These are phyloP conservation scores for Gloeostereum incarnatum DNA, from an alignment of 768 basidiomycete genomes.

Conservation along the genomic window DNA sequence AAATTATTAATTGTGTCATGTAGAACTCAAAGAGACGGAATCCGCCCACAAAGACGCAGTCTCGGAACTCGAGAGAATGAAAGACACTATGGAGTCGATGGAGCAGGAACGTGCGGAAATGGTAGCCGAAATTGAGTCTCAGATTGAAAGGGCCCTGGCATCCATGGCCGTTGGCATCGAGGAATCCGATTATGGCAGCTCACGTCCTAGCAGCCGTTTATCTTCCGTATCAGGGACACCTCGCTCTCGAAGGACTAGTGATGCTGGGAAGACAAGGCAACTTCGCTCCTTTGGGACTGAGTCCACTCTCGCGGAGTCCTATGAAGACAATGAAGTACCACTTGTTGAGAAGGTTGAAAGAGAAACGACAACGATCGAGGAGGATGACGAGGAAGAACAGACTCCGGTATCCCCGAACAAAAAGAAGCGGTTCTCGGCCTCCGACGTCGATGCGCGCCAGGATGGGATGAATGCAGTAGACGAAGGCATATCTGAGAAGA, in stretches of 20 bases:
- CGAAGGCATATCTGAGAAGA: conserved; percentile 74
- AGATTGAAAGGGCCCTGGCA: conserved; percentile 79
- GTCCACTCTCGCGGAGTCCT: conserved; percentile 68
- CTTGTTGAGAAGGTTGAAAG: conserved; percentile 23
- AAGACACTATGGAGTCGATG: conserved; percentile 78
- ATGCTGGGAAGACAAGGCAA: conserved; percentile 41
- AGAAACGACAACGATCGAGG: conserved; percentile 44
- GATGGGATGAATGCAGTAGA: conserved; percentile 85
- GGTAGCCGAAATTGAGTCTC: conserved; percentile 90
- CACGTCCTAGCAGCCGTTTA: conserved; percentile 58
- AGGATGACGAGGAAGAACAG: conserved; percentile 45
- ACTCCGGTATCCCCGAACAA: conserved; percentile 27
- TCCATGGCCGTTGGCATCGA: conserved; percentile 79
- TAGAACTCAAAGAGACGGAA: conserved; percentile 81
- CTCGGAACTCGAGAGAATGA: conserved; percentile 78
- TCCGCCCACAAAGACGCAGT: conserved; percentile 70
- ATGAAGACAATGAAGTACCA: conserved; percentile 32
- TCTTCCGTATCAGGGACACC: conserved; percentile 46
- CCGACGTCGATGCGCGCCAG: conserved; percentile 51
- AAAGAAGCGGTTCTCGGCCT: conserved; percentile 77
- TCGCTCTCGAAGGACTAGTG: conserved; percentile 52
- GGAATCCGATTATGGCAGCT: conserved; percentile 68
- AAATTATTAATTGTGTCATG: conserved; percentile 5
- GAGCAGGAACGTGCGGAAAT: conserved; percentile 80
- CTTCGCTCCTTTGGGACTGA: conserved; percentile 73